Evolutionary conservation across 805 yeast genomes (phyloP).

Genomic region (Lipomyces spencermartinsiae): DNA sequence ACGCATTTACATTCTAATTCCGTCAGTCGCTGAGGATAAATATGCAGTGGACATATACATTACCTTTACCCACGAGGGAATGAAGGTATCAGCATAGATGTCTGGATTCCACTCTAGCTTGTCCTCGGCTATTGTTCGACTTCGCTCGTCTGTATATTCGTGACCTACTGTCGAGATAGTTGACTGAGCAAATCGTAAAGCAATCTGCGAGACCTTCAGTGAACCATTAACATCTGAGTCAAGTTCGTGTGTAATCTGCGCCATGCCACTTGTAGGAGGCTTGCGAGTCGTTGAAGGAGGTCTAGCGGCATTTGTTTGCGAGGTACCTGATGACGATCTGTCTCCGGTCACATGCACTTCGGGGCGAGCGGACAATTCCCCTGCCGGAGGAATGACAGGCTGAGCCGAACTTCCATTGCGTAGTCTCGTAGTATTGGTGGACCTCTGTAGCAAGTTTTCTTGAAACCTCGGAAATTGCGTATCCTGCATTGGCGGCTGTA

Average conservation of each 20-base stretch:
- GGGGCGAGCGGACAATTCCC: neutral
- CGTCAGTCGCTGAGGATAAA: neutral
- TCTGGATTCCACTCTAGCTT: conserved; percentile 29
- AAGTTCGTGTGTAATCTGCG: neutral
- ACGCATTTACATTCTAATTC: conserved; percentile 24
- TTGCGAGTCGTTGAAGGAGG: neutral
- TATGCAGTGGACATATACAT: neutral
- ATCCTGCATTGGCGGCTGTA: neutral
- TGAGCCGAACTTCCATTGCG: neutral
- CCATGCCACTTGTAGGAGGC: neutral
- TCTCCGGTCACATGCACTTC: neutral
- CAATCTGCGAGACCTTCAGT: neutral
- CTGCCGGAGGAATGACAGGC: neutral
- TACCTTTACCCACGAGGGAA: conserved; percentile 34
- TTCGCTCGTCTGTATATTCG: neutral
- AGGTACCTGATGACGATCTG: neutral
- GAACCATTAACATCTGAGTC: neutral
- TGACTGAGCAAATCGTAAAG: neutral
- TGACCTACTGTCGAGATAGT: neutral
- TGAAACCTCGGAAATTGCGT: neutral
- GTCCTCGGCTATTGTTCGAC: neutral
- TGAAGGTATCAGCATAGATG: conserved; percentile 25
- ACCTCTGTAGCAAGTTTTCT: neutral
- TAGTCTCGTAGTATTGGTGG: neutral
- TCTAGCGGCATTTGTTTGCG: neutral